These are phyloP conservation scores for Dendryphion nanum DNA, from an alignment of 2,329 filamentous ascomycete genomes.

Conservation along the genomic window DNA sequence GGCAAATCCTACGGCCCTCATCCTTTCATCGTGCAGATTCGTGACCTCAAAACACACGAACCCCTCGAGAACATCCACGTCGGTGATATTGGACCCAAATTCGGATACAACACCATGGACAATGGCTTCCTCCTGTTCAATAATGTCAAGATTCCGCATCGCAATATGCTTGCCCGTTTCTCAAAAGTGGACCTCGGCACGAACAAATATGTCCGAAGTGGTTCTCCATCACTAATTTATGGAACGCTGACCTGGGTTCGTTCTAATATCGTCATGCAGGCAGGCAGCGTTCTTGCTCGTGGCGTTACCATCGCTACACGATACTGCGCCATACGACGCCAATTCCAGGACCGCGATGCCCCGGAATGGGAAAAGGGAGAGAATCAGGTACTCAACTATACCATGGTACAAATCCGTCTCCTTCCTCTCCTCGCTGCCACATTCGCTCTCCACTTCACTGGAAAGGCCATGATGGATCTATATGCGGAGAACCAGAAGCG, in stretches of 20 bases:
- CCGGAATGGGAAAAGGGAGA: slow-evolving; percentile 58
- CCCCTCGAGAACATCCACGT: slow-evolving; percentile 59
- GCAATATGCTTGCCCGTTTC: slow-evolving; percentile 71
- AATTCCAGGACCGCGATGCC: slow-evolving; percentile 74
- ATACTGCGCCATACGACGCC: slow-evolving; percentile 71
- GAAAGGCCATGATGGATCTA: slow-evolving; percentile 70
- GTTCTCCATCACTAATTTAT: slow-evolving; percentile 67
- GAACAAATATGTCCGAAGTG: slow-evolving; percentile 65
- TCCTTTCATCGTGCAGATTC: slow-evolving; percentile 73
- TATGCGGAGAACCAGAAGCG: slow-evolving; percentile 71
- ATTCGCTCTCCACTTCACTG: slow-evolving; percentile 78
- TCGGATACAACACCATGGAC: slow-evolving; percentile 79
- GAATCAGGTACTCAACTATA: slow-evolving; percentile 77
- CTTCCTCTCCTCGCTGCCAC: slow-evolving; percentile 71
- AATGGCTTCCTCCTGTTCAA: slow-evolving; percentile 79
- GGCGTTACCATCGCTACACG: slow-evolving; percentile 76
- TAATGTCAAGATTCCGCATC: slow-evolving; percentile 70
- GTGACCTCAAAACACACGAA: slow-evolving; percentile 52
- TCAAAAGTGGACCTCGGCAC: slow-evolving; percentile 67
- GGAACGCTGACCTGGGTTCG: slow-evolving; percentile 76
- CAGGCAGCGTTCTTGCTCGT: slow-evolving; percentile 68
- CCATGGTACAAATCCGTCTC: slow-evolving; percentile 74
- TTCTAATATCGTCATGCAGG: slow-evolving; percentile 70
- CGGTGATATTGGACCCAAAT: slow-evolving; percentile 79
- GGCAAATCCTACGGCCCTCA: slow-evolving; percentile 72